These are phyloP conservation scores for Incumbomyces lentus DNA, from an alignment of 2,329 filamentous ascomycete species.

Conservation along the genomic window DNA sequence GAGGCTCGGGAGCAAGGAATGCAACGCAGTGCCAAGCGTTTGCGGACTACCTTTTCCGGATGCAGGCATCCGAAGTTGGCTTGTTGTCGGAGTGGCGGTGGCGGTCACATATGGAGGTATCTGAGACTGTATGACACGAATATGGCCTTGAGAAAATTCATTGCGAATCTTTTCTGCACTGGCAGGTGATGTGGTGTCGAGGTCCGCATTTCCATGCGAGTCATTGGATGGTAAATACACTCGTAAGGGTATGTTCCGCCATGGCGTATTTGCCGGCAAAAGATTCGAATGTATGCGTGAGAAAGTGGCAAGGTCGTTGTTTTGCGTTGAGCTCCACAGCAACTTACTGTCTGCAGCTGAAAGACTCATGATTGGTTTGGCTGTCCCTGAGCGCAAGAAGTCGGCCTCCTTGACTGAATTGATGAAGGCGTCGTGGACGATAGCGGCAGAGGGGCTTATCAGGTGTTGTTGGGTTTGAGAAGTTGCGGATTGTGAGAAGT, in stretches of 20 bases:
- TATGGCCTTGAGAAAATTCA: slow-evolving; percentile 37
- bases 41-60: slow-evolving; percentile 40
- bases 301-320: slow-evolving; percentile 61
- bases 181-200: slow-evolving; percentile 3
- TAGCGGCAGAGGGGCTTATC: slow-evolving; percentile 55
- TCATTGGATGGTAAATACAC: slow-evolving; percentile 69
- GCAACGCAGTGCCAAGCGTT: slow-evolving; percentile 68
- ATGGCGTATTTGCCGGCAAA: slow-evolving; percentile 56
- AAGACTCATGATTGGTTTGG: slow-evolving; percentile 80
- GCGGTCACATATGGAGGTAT: slow-evolving; percentile 43
- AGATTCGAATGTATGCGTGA: slow-evolving; percentile 65
- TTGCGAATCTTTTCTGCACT: slow-evolving; percentile 21
- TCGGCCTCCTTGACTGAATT: slow-evolving; percentile 72
- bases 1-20: slow-evolving; percentile 62
- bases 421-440: slow-evolving; percentile 55
- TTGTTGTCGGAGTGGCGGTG: slow-evolving; percentile 15
- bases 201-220: slow-evolving; percentile 31
- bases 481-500: slow-evolving; percentile 33
- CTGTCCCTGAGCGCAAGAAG: slow-evolving; percentile 76
- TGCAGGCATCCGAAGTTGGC: slow-evolving; percentile 18
- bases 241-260: slow-evolving; percentile 77
- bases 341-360: slow-evolving; percentile 73
- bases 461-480: slow-evolving; percentile 34
- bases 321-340: slow-evolving; percentile 70
- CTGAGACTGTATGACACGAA: slow-evolving; percentile 67